phyloP scores from a whole-genome alignment of 257 asterid species.

The Solanum chilense region DNA sequence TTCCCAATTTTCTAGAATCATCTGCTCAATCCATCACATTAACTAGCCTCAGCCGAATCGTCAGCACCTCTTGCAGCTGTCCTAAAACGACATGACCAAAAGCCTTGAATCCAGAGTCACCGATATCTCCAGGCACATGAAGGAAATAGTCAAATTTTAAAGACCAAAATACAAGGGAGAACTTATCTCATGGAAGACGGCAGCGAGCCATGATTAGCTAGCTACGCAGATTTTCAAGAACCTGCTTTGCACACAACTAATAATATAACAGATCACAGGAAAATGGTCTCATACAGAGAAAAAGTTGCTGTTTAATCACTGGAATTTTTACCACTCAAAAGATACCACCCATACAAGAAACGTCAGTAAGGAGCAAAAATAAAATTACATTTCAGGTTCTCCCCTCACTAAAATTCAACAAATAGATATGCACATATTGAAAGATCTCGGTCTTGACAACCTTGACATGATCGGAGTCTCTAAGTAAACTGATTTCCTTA shows the following conservation, averaged over 20 bases:
- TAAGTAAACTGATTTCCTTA: not conserved
- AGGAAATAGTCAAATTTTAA: not conserved
- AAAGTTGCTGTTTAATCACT: not conserved
- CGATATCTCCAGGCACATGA: not conserved
- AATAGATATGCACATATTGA: constrained; percentile 31
- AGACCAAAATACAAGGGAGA: not conserved
- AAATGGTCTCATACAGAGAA: not conserved
- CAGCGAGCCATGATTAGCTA: not conserved
- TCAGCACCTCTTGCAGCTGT: not conserved
- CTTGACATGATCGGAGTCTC: not conserved
- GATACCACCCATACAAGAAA: not conserved
- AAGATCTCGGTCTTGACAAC: constrained; percentile 10
- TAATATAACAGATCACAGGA: not conserved
- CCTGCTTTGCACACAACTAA: not conserved
- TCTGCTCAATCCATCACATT: not conserved
- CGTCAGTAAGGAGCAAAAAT: not conserved
- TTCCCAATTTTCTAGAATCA: not conserved
- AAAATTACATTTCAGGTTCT: constrained; percentile 15
- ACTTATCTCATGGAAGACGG: not conserved
- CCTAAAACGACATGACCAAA: not conserved
- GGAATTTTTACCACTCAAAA: not conserved
- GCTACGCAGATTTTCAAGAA: not conserved
- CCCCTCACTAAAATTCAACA: constrained; percentile 7
- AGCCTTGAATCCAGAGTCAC: not conserved
- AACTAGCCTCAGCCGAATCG: not conserved